Evolutionary conservation across 1,284 basidiomycete genomes (phyloP).

Genomic region (Moesziomyces sp.): DNA sequence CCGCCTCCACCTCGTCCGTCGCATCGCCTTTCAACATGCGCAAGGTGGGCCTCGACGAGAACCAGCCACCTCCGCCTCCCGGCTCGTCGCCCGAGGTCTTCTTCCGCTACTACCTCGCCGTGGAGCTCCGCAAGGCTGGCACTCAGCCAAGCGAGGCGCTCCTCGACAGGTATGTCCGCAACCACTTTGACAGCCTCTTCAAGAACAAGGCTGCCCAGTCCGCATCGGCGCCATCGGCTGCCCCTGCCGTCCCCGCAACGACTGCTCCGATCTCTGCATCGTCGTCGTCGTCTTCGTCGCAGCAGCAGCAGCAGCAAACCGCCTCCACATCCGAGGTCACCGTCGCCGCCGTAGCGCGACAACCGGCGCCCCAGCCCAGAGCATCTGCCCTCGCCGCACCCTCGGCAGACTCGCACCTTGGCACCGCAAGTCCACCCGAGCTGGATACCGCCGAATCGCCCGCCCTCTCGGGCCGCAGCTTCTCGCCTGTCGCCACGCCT

Average conservation of each 20-base stretch:
- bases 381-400: background rate
- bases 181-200: slow-evolving; percentile 60
- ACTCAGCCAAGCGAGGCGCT: slow-evolving; percentile 55
- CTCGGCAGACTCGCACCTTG: background rate
- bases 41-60: slow-evolving; percentile 51
- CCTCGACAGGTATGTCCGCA: slow-evolving; percentile 60
- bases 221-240: background rate
- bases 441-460: slow-evolving; percentile 38
- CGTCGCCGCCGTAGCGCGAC: slow-evolving; percentile 33
- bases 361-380: slow-evolving; percentile 7
- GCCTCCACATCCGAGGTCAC: slow-evolving; percentile 35
- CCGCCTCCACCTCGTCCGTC: slow-evolving; percentile 3
- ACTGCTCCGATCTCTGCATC: too few species aligned
- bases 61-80: slow-evolving; percentile 50
- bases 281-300: too few species aligned
- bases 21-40: slow-evolving; percentile 42
- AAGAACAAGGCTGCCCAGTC: slow-evolving; percentile 31
- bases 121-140: slow-evolving; percentile 60
- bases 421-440: slow-evolving; percentile 31
- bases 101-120: slow-evolving; percentile 61
- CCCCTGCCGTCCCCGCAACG: too few species aligned
- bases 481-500: slow-evolving; percentile 34
- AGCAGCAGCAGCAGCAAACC: slow-evolving; percentile 7
- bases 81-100: slow-evolving; percentile 54
- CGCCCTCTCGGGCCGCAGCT: slow-evolving; percentile 31